Evolutionary conservation across 257 asterid genomes (phyloP), one percentile per base, ranked within the genome.

Genomic region (Salvia hispanica): DNA sequence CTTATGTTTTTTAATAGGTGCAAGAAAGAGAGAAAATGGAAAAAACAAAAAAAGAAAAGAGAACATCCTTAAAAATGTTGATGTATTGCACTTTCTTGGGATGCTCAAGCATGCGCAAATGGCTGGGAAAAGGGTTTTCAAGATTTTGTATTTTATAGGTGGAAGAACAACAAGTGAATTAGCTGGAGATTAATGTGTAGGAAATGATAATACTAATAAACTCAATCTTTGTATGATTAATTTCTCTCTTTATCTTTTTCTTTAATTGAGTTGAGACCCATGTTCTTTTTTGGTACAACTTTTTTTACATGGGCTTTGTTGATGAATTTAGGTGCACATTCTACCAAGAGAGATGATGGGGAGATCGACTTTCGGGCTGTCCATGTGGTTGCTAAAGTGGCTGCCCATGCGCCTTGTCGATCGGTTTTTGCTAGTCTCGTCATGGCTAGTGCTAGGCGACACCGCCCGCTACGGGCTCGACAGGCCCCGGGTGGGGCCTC

Each of bases 271-370:
- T 39, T 39, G 43, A 39, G 8, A 7, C 43, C 43, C 43, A 40
- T 40, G 10, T 40, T 40, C 2, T 7, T 40, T 7, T 7, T 7
- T 1, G 45, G 45, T 40, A 8, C 45, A 8, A 40, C 45, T 40
- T 40, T 40, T 25, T 8, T 40, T 40, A 40, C 45, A 40, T 8
- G 45, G 45, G 45, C 45, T 40, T 6, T 48, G 55, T 14, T 64
- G 50, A 34, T 58, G 5, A 33, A 31, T 67, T 44, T 79, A 89
- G 96, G 89, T 89, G 64, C 96, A 89, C 79, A 79, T 89, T 73
- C 85, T 89, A 77, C 96, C 96, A 75, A 82, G 74, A 78, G 91
- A 86, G 69, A 86, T 88, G 86, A 76, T 88, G 58, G 96, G 96
- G 48, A 81, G 68, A 71, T 88, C 96, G 7, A 88, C 96, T 70